These are phyloP conservation scores for Eimeria falciformis DNA, from an alignment of 169 alveolate genomes.

Conservation along the genomic window DNA sequence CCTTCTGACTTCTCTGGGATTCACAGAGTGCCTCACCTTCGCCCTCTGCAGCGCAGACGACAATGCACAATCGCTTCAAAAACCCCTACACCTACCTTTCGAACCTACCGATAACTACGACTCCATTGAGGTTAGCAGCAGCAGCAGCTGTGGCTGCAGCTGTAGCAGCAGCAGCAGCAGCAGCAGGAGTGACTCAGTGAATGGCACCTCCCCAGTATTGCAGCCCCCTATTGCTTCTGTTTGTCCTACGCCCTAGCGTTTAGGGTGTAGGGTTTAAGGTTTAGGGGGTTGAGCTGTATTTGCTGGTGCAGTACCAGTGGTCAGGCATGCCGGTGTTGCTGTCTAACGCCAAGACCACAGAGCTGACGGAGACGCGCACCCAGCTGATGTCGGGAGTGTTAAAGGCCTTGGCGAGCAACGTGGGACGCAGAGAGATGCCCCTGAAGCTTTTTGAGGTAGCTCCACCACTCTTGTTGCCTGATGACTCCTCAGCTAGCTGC, in stretches of 20 bases:
- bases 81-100: neutral
- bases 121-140: neutral
- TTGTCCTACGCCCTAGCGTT: too few species aligned
- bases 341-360: constrained; percentile 90
- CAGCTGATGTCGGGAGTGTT: constrained; percentile 91
- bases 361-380: constrained; percentile 88
- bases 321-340: constrained; percentile 86
- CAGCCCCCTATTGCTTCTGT: too few species aligned
- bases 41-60: constrained; percentile 29
- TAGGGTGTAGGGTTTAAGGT: too few species aligned
- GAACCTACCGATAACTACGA: neutral
- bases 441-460: constrained; percentile 89
- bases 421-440: constrained; percentile 86
- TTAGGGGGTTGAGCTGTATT: constrained; percentile 3
- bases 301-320: constrained; percentile 59
- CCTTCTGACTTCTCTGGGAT: neutral
- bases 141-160: constrained; percentile 12
- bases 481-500: neutral
- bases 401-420: constrained; percentile 86
- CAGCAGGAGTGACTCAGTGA: neutral
- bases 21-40: constrained; percentile 60
- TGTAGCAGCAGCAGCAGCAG: constrained; percentile 2
- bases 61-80: neutral
- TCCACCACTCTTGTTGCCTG: neutral
- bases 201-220: too few species aligned